These are phyloP conservation scores for Yamadazyma ubonensis DNA, from an alignment of 805 yeast species.

Conservation along the genomic window DNA sequence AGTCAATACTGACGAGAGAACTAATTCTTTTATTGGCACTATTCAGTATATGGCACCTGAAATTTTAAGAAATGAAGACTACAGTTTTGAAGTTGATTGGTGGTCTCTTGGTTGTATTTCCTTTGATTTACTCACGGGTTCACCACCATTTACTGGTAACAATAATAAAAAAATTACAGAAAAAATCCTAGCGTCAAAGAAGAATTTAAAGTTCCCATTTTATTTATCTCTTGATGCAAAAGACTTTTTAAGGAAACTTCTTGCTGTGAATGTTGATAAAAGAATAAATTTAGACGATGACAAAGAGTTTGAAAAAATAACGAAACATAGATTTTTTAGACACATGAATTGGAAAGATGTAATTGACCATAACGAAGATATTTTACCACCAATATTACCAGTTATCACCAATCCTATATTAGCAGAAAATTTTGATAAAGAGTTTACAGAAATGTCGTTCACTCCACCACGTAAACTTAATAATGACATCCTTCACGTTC, in stretches of 20 bases:
- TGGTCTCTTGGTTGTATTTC: slow-evolving; percentile 48
- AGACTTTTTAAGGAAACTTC: slow-evolving; percentile 37
- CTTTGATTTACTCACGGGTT: slow-evolving; percentile 43
- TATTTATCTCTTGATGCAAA: slow-evolving; percentile 43
- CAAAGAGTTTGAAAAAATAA: slow-evolving; percentile 29
- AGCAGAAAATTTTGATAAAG: slow-evolving; percentile 45
- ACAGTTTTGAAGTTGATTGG: slow-evolving; percentile 46
- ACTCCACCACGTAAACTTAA: slow-evolving; percentile 29
- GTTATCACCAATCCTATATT: slow-evolving; percentile 43
- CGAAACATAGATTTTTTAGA: slow-evolving; percentile 40
- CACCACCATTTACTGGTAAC: slow-evolving; percentile 46
- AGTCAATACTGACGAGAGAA: slow-evolving; percentile 23
- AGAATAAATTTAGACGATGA: slow-evolving; percentile 36
- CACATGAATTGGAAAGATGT: slow-evolving; percentile 37
- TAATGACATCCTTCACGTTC: slow-evolving; percentile 37
- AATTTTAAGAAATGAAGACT: slow-evolving; percentile 39
- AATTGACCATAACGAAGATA: slow-evolving; percentile 18
- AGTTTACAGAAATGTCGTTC: slow-evolving; percentile 41
- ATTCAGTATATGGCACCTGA: slow-evolving; percentile 51
- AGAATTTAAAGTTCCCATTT: slow-evolving; percentile 38
- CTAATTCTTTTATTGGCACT: slow-evolving; percentile 42
- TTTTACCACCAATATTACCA: slow-evolving; percentile 43
- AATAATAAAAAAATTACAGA: slow-evolving; percentile 40
- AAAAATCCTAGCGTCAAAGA: slow-evolving; percentile 33
- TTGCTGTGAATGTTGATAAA: slow-evolving; percentile 37